Conservation (phyloP, 345 rosid species). For the Hibiscus syriacus region DNA sequence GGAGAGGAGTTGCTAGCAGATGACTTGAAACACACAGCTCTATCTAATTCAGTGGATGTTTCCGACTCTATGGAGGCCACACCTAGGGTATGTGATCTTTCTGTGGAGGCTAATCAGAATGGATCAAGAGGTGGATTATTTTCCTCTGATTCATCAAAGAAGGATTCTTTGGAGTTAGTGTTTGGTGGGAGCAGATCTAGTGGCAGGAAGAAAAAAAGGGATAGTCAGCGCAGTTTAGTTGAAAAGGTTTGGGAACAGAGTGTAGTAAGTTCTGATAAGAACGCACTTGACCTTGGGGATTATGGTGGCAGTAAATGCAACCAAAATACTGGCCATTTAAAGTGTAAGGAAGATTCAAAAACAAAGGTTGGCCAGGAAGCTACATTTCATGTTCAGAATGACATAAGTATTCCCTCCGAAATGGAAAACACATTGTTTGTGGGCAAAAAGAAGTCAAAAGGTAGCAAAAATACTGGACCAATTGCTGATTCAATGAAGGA, state of each 20-base stretch:
- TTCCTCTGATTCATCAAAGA: constrained; percentile 12
- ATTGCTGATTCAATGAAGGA: constrained; percentile 15
- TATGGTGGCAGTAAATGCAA: constrained; percentile 10
- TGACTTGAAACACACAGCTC: constrained; percentile 14
- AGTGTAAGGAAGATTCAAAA: constrained; percentile 19
- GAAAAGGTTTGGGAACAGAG: constrained; percentile 18
- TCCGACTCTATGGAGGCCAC: constrained; percentile 15
- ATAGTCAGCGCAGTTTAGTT: constrained; percentile 13
- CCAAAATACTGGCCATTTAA: constrained; percentile 15
- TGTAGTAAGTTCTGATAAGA: neutral
- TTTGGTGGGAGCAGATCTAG: constrained; percentile 14
- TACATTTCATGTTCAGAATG: constrained; percentile 12
- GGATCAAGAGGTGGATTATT: constrained; percentile 11
- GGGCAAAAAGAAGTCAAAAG: constrained; percentile 28
- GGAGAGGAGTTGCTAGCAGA: constrained; percentile 5
- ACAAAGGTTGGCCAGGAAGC: constrained; percentile 17
- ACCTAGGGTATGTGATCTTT: constrained; percentile 19
- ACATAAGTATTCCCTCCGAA: constrained; percentile 8
- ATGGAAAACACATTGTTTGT: constrained; percentile 23
- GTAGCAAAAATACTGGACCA: constrained; percentile 17
- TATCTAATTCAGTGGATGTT: constrained; percentile 9
- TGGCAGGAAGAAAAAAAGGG: constrained; percentile 22
- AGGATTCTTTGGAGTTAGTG: constrained; percentile 24
- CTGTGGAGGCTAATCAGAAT: constrained; percentile 15
- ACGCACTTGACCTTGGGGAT: constrained; percentile 11